phyloP scores from a whole-genome alignment of 2,329 filamentous ascomycete species.

The Diaporthe sp. region DNA sequence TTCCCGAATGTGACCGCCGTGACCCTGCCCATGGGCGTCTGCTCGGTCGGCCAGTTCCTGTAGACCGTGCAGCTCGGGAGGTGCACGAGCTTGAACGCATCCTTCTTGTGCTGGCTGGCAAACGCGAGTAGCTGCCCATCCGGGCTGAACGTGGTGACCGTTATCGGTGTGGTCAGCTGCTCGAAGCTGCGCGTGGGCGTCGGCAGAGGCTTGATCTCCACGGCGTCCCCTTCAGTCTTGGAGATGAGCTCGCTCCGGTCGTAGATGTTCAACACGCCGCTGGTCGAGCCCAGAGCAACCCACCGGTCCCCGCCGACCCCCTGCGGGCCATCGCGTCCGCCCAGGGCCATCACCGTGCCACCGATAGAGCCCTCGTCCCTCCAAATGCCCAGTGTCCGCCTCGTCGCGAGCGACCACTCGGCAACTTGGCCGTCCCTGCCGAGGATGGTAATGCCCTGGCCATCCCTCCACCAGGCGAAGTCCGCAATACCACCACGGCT shows the following conservation, averaged over 20 bases:
- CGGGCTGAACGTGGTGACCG: slow-evolving; percentile 83
- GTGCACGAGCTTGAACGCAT: slow-evolving; percentile 89
- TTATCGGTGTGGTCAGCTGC: slow-evolving; percentile 89
- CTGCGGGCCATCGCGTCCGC: slow-evolving; percentile 73
- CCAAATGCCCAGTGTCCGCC: slow-evolving; percentile 85
- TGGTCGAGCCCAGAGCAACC: slow-evolving; percentile 88
- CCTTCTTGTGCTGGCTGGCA: slow-evolving; percentile 87
- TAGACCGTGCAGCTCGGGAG: slow-evolving; percentile 94
- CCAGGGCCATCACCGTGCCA: slow-evolving; percentile 85
- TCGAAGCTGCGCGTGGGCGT: slow-evolving; percentile 82
- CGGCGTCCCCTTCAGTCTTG: slow-evolving; percentile 50
- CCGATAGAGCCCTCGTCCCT: slow-evolving; percentile 90
- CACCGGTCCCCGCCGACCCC: slow-evolving; percentile 84
- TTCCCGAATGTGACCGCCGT: slow-evolving; percentile 79
- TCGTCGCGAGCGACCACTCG: slow-evolving; percentile 82
- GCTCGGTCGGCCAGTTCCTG: slow-evolving; percentile 94
- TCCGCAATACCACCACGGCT: slow-evolving; percentile 87
- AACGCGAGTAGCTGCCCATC: slow-evolving; percentile 93
- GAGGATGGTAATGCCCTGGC: slow-evolving; percentile 84
- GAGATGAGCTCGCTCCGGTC: slow-evolving; percentile 78
- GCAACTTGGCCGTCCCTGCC: slow-evolving; percentile 91
- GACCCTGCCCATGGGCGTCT: slow-evolving; percentile 89
- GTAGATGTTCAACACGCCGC: slow-evolving; percentile 94
- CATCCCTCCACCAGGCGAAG: slow-evolving; percentile 92
- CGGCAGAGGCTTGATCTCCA: slow-evolving; percentile 75